A percentile compares a stretch with the other conserved stretches of the same genome.
phyloP scores from a whole-genome alignment of 345 rosid genomes.

The Euphorbia lathyris region DNA sequence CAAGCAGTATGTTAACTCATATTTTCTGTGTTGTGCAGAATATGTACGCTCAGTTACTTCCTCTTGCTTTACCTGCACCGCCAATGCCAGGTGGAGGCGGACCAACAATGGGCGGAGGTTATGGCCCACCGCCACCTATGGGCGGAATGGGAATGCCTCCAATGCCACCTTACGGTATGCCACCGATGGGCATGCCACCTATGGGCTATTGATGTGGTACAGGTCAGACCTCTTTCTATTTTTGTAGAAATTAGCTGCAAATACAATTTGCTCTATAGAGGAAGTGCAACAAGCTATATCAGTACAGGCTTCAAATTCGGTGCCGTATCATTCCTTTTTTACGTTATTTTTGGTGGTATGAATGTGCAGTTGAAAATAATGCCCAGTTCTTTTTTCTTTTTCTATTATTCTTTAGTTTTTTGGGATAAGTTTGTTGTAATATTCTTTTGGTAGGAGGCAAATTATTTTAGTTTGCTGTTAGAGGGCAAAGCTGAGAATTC shows the following conservation, averaged over 20 bases:
- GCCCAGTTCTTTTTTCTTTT: constrained; percentile 8
- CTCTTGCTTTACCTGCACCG: constrained; percentile 30
- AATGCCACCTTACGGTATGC: constrained; percentile 31
- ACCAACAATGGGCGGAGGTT: constrained; percentile 28
- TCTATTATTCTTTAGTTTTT: constrained; percentile 4
- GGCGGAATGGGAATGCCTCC: constrained; percentile 35
- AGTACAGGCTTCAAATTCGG: constrained; percentile 16
- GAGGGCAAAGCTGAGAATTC: constrained; percentile 26
- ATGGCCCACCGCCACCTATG: constrained; percentile 24
- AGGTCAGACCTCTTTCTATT: not conserved
- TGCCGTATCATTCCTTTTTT: constrained; percentile 14
- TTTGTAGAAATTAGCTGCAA: constrained; percentile 21
- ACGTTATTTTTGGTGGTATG: constrained; percentile 22
- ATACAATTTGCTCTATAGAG: constrained; percentile 8
- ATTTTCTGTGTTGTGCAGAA: constrained; percentile 16
- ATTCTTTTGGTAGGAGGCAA: constrained; percentile 33
- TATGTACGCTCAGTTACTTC: constrained; percentile 31
- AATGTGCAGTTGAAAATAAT: constrained; percentile 29
- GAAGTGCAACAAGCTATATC: not conserved
- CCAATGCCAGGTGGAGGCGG: constrained; percentile 30
- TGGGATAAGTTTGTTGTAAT: constrained; percentile 43
- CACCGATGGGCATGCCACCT: constrained; percentile 17
- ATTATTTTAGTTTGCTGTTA: constrained; percentile 30
- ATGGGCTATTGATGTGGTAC: constrained; percentile 12
- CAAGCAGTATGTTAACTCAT: not conserved